Evolutionary conservation across 805 yeast genomes (phyloP).

Genomic region (Candida boleticola): DNA sequence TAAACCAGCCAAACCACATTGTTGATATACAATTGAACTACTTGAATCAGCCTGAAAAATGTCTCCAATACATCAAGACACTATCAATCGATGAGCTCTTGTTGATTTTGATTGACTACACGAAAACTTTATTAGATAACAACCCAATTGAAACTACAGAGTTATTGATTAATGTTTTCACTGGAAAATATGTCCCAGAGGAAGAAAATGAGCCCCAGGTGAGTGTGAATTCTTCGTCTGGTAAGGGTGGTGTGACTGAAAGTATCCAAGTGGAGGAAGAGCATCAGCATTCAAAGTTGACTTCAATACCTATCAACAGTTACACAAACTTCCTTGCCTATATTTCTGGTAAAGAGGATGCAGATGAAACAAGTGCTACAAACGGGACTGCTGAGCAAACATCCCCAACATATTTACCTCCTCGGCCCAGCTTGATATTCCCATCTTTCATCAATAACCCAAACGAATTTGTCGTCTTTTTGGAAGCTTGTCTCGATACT

Average conservation of each 20-base stretch:
- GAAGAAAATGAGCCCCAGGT: conserved; percentile 11
- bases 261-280: conserved; percentile 10
- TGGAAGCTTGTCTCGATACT: conserved; percentile 85
- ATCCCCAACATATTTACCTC: conserved; percentile 80
- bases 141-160: conserved; percentile 82
- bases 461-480: conserved; percentile 82
- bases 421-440: conserved; percentile 83
- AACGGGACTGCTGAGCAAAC: conserved; percentile 5
- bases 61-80: conserved; percentile 64
- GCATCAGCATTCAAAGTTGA: conserved; percentile 13
- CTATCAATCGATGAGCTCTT: conserved; percentile 75
- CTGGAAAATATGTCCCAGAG: conserved; percentile 70
- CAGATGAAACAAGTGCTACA: conserved; percentile 11
- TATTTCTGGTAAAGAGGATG: conserved; percentile 18
- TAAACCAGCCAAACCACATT: conserved; percentile 70
- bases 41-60: conserved; percentile 55
- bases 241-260: conserved; percentile 8
- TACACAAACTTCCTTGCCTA: conserved; percentile 32
- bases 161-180: conserved; percentile 79
- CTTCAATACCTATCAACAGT: conserved; percentile 22
- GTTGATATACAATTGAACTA: conserved; percentile 75
- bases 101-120: conserved; percentile 63
- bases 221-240: background rate
- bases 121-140: conserved; percentile 60
- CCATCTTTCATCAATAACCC: conserved; percentile 85